phyloP scores from a whole-genome alignment of 2,329 filamentous ascomycete genomes.

The Cladobotryum mycophilum region DNA sequence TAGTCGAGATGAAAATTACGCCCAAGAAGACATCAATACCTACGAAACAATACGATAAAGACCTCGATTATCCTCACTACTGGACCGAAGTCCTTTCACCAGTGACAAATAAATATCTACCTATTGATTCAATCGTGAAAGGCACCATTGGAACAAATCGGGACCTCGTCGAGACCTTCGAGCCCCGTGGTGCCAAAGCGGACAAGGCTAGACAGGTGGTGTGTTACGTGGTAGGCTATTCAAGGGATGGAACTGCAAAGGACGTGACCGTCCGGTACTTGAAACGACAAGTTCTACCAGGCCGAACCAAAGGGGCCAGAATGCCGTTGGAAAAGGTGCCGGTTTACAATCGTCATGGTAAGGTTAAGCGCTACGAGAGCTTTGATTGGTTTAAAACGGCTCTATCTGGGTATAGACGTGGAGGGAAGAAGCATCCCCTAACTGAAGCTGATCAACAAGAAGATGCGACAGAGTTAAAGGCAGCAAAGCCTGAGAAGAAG shows the following conservation, averaged over 20 bases:
- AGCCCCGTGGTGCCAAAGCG: constrained; percentile 75
- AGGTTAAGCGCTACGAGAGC: constrained; percentile 67
- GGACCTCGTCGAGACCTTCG: constrained; percentile 67
- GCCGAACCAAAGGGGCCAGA: constrained; percentile 80
- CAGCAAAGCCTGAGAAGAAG: constrained; percentile 66
- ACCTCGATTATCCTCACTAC: constrained; percentile 79
- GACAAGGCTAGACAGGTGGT: constrained; percentile 85
- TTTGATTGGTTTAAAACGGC: constrained; percentile 85
- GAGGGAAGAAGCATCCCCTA: constrained; percentile 41
- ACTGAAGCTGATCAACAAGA: constrained; percentile 75
- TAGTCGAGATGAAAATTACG: constrained; percentile 47
- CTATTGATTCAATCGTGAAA: constrained; percentile 70
- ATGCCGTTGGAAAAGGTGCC: constrained; percentile 75
- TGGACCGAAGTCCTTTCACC: constrained; percentile 90
- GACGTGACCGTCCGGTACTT: constrained; percentile 92
- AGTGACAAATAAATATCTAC: constrained; percentile 68
- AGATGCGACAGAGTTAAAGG: constrained; percentile 68
- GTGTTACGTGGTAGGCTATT: constrained; percentile 80
- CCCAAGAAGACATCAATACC: constrained; percentile 32
- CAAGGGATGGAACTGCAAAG: constrained; percentile 80
- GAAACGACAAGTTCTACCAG: constrained; percentile 72
- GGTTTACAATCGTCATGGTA: constrained; percentile 69
- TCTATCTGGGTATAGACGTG: constrained; percentile 64
- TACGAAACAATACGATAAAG: constrained; percentile 58
- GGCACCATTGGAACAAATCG: constrained; percentile 63